phyloP scores from a whole-genome alignment of 78 protist species.

The Dictyostelium capitatum region DNA sequence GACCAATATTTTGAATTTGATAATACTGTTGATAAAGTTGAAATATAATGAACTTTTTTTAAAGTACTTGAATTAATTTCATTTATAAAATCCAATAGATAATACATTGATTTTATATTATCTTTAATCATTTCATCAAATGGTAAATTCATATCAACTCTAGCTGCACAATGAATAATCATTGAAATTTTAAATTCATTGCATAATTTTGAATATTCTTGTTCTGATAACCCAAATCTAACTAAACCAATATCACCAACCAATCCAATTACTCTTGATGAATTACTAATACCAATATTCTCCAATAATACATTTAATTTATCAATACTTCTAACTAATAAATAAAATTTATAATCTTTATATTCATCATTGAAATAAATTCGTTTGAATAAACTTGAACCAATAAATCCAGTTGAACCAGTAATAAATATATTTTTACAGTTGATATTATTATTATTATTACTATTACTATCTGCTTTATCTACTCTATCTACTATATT shows the following conservation, averaged over 20 bases:
- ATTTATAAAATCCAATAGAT: constrained; percentile 1
- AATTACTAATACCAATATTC: background rate
- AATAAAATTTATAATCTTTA: constrained; percentile 1
- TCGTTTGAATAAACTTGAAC: background rate
- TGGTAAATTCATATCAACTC: constrained; percentile 44
- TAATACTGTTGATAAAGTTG: constrained; percentile 40
- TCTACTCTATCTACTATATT: background rate
- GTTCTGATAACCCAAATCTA: background rate
- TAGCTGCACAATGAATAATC: constrained; percentile 55
- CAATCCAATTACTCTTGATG: background rate
- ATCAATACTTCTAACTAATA: constrained; percentile 13
- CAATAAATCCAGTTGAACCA: constrained; percentile 34
- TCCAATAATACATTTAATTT: background rate
- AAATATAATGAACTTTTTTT: constrained; percentile 20
- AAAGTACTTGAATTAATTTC: background rate
- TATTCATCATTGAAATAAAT: background rate
- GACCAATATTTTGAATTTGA: constrained; percentile 28
- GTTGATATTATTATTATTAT: background rate
- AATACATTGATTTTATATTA: constrained; percentile 20
- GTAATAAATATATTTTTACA: constrained; percentile 21
- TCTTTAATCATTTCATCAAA: constrained; percentile 21
- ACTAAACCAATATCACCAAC: constrained; percentile 6
- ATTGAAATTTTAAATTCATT: background rate
- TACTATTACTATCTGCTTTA: too few species aligned
- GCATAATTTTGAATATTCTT: background rate